Conservation (phyloP, 2,329 filamentous ascomycete species). For the Alternaria gansuensis region DNA sequence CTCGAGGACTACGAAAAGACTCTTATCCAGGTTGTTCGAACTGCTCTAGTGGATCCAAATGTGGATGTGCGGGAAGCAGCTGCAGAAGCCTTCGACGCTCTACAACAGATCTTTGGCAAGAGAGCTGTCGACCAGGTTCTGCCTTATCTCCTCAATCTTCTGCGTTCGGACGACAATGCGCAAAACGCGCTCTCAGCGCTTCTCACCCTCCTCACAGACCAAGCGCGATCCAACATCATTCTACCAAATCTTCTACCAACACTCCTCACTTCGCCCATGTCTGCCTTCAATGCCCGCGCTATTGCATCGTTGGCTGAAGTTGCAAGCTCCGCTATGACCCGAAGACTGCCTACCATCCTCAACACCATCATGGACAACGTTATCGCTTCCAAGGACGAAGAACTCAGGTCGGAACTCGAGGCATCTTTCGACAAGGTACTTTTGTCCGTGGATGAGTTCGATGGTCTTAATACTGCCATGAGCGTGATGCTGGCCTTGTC, state of each 20-base stretch:
- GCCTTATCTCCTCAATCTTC: slow-evolving; percentile 87
- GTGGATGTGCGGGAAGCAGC: slow-evolving; percentile 92
- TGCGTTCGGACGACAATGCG: slow-evolving; percentile 84
- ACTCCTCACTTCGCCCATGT: slow-evolving; percentile 87
- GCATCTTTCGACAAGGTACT: slow-evolving; percentile 88
- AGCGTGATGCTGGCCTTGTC: slow-evolving; percentile 86
- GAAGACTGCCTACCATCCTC: slow-evolving; percentile 86
- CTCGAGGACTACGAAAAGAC: slow-evolving; percentile 95
- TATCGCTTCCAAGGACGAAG: slow-evolving; percentile 77
- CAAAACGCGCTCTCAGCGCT: slow-evolving; percentile 93
- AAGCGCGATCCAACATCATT: slow-evolving; percentile 93
- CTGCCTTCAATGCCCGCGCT: slow-evolving; percentile 92
- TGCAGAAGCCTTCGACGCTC: slow-evolving; percentile 93
- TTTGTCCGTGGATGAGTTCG: slow-evolving; percentile 91
- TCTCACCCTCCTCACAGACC: slow-evolving; percentile 91
- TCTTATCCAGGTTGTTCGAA: slow-evolving; percentile 91
- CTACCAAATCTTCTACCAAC: slow-evolving; percentile 95
- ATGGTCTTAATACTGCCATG: slow-evolving; percentile 95
- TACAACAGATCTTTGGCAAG: slow-evolving; percentile 94
- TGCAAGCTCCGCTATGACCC: slow-evolving; percentile 87
- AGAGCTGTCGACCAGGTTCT: slow-evolving; percentile 93
- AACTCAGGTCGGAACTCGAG: slow-evolving; percentile 76
- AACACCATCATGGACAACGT: slow-evolving; percentile 95
- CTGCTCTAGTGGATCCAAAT: slow-evolving; percentile 88
- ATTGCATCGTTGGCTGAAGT: slow-evolving; percentile 93